Percentiles rank a stretch among this genome's conserved stretches.
phyloP scores from a whole-genome alignment of 2,329 filamentous ascomycete genomes.

The Leptosphaerulina australis region DNA sequence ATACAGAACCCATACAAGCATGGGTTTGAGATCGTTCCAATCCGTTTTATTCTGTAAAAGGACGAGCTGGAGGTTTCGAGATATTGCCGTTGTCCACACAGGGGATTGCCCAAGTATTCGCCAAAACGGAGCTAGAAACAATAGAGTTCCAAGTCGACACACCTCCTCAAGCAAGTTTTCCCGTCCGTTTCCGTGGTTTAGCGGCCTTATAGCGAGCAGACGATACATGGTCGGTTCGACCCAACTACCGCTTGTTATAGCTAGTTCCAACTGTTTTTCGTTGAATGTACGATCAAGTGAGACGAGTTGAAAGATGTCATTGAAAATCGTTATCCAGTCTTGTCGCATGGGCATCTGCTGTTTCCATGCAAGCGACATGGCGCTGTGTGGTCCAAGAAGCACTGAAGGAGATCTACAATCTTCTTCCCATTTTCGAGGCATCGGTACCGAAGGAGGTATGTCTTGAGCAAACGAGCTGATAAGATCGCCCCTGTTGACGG shows the following conservation, averaged over 20 bases:
- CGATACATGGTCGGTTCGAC: conserved; percentile 37
- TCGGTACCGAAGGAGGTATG: conserved; percentile 30
- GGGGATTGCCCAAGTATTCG: conserved; percentile 32
- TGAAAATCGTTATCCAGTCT: conserved; percentile 40
- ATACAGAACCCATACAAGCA: conserved; percentile 37
- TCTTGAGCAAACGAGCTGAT: conserved; percentile 39
- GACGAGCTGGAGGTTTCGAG: conserved; percentile 29
- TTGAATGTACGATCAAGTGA: conserved; percentile 34
- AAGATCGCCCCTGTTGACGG: conserved; percentile 33
- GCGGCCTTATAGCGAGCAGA: conserved; percentile 33
- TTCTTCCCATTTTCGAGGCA: conserved; percentile 32
- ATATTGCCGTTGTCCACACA: conserved; percentile 33
- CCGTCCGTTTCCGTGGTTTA: conserved; percentile 19
- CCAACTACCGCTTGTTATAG: conserved; percentile 36
- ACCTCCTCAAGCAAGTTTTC: conserved; percentile 38
- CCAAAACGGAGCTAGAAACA: conserved; percentile 40
- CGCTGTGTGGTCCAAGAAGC: conserved; percentile 62
- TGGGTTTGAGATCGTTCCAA: conserved; percentile 37
- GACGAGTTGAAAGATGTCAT: conserved; percentile 35
- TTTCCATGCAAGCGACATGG: conserved; percentile 65
- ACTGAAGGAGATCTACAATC: conserved; percentile 58
- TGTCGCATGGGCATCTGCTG: conserved; percentile 46
- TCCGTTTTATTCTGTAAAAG: conserved; percentile 31
- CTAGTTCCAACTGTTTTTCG: conserved; percentile 29
- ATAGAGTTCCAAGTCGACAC: conserved; percentile 36